Base-by-base conservation (phyloP, 495 filamentous ascomycete genomes). In the Platismatia glauca region DNA sequence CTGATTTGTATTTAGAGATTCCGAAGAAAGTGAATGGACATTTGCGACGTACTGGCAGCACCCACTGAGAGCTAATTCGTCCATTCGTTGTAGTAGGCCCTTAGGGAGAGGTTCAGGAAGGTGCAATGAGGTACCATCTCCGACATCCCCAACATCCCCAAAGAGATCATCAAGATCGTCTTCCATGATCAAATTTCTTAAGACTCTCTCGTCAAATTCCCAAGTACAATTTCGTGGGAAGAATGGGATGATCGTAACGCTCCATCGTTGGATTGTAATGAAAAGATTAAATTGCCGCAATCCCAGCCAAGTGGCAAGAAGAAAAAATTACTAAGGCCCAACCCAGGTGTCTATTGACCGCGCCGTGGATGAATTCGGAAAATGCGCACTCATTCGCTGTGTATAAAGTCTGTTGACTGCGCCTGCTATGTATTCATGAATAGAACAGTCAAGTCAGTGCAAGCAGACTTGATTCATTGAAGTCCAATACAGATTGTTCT, bases 81-180 rank as follows among this genome's bases (percentile, higher is more conserved):
- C 89, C 35, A 97, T 66, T 43, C 88, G 84, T 68, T 87, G 83
- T 38, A 80, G 79, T 16, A 95, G 79, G 50, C 84, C 84, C 74
- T 87, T 88, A 61, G 84, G 81, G 4, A 80, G 77, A 11, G 79
- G 74, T 27, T 77, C 71, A 27, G 83, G 75, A 33, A 84, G 67
- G 31, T 79, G 75, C 64, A 93, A 69, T 43, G 77, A 71, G 65
- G 80, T 79, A 53, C 80, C 76, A 73, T 91, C 89, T 18, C 50
- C 50, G 4, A 53, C 50, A 33, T 53, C 50, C 9, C 50, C 50
- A 33, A 53, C 50, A 9, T 53, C 50, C 31, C 86, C 88, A 71
- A 90, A 92, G 35, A 96, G 80, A 73, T 91, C 85, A 84, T 87
- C 84, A 62, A 89, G 78, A 29, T 81, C 77, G 68, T 89, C 82